phyloP scores from a whole-genome alignment of 805 yeast genomes.

The Candida ortonii region DNA sequence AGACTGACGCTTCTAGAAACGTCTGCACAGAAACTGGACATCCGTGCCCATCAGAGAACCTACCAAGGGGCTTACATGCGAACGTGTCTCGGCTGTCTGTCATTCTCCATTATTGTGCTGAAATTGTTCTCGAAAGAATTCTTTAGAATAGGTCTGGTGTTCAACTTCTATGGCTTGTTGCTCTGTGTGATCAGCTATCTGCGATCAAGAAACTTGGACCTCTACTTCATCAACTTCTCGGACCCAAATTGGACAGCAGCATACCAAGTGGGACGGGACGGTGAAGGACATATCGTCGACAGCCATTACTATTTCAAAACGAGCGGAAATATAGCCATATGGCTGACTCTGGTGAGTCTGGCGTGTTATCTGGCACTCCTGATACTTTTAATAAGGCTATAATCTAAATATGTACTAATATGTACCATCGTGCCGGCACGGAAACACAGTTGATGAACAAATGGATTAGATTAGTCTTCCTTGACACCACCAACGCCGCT shows the following conservation, averaged over 20 bases:
- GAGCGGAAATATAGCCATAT: slow-evolving; percentile 58
- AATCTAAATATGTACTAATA: no score
- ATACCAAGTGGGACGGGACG: slow-evolving; percentile 11
- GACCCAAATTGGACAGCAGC: slow-evolving; percentile 23
- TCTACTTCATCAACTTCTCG: slow-evolving; percentile 30
- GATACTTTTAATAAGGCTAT: slow-evolving; percentile 46
- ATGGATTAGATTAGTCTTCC: slow-evolving; percentile 74
- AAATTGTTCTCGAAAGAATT: slow-evolving; percentile 64
- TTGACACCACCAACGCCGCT: slow-evolving; percentile 87
- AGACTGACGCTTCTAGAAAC: slow-evolving; percentile 35
- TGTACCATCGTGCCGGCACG: not conserved
- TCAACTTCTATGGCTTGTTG: slow-evolving; percentile 56
- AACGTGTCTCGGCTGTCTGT: slow-evolving; percentile 64
- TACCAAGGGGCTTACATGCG: slow-evolving; percentile 82
- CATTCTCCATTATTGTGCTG: slow-evolving; percentile 61
- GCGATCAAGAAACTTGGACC: slow-evolving; percentile 31
- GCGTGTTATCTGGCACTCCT: slow-evolving; percentile 50
- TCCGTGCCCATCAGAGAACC: slow-evolving; percentile 74
- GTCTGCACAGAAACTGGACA: slow-evolving; percentile 44
- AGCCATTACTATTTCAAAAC: slow-evolving; percentile 46
- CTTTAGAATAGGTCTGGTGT: slow-evolving; percentile 63
- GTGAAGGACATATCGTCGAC: slow-evolving; percentile 12
- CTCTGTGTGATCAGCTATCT: slow-evolving; percentile 39
- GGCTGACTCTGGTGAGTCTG: slow-evolving; percentile 49
- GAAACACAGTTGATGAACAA: not conserved